These are phyloP conservation scores for Zymoseptoria brevis DNA, from an alignment of 2,329 filamentous ascomycete species.

Conservation along the genomic window DNA sequence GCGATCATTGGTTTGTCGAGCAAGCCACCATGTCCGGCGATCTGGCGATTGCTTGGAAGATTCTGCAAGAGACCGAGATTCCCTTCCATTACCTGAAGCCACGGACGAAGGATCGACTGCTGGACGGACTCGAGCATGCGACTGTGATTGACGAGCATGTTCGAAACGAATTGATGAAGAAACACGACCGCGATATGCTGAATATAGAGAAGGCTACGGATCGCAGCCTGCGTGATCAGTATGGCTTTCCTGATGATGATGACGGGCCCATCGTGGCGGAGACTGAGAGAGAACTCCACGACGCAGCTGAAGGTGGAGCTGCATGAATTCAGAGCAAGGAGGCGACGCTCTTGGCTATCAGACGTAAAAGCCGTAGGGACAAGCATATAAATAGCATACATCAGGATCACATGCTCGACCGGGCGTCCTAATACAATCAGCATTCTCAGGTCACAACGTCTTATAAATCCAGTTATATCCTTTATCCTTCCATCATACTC, in stretches of 20 bases:
- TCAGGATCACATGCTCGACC: background rate
- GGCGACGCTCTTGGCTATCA: background rate
- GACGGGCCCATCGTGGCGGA: constrained; percentile 9
- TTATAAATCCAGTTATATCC: background rate
- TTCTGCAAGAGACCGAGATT: constrained; percentile 21
- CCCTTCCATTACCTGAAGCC: constrained; percentile 17
- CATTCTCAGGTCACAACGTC: background rate
- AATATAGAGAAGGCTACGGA: constrained; percentile 23
- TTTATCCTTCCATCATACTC: background rate
- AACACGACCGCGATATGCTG: constrained; percentile 24
- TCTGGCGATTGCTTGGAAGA: constrained; percentile 24
- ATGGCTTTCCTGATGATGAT: constrained; percentile 25
- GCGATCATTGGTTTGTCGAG: constrained; percentile 30
- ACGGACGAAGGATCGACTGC: constrained; percentile 16
- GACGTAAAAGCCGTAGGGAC: background rate
- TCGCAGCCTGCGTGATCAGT: constrained; percentile 21
- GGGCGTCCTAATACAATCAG: no score
- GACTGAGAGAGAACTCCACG: constrained; percentile 17
- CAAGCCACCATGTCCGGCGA: constrained; percentile 26
- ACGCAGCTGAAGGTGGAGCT: constrained; percentile 14
- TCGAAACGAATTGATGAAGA: constrained; percentile 19
- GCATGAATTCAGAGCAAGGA: background rate
- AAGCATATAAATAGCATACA: background rate
- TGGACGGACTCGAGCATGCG: constrained; percentile 23
- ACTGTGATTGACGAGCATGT: constrained; percentile 21